Evolutionary conservation across 148 eudicot species (phyloP).

Genomic region (Silene latifolia): DNA sequence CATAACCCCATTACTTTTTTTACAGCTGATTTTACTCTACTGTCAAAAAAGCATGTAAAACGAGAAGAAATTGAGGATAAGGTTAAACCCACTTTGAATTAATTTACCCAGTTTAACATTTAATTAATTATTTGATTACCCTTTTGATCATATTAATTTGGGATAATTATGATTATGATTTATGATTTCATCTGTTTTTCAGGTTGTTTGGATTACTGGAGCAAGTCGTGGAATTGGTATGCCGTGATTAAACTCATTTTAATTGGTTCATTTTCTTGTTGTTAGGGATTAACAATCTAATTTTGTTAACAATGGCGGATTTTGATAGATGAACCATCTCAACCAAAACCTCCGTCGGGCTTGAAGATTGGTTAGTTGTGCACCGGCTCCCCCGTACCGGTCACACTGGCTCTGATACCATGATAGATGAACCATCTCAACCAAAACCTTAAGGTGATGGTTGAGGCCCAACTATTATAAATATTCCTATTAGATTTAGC

Average conservation of each 20-base stretch:
- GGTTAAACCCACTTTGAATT: constrained; percentile 33
- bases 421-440: too few species aligned
- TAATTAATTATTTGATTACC: background rate
- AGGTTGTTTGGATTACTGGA: constrained; percentile 98
- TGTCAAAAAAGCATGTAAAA: constrained; percentile 59
- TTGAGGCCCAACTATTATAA: too few species aligned
- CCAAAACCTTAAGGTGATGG: too few species aligned
- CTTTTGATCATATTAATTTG: background rate
- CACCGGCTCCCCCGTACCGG: too few species aligned
- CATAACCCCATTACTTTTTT: background rate
- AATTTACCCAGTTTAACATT: background rate
- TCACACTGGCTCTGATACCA: too few species aligned
- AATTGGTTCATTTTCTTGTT: background rate
- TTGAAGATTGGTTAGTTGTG: too few species aligned
- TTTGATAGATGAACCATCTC: too few species aligned
- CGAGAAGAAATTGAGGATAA: constrained; percentile 67
- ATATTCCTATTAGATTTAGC: too few species aligned
- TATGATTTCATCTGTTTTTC: constrained; percentile 9
- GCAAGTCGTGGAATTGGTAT: constrained; percentile 98
- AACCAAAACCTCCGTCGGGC: too few species aligned
- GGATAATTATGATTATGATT: background rate
- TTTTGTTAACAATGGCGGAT: background rate
- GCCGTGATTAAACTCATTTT: background rate
- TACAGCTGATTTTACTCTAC: constrained; percentile 73
- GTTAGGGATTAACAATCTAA: background rate